Conservation (phyloP, 306 rosid genomes). For the Betula pendula region DNA sequence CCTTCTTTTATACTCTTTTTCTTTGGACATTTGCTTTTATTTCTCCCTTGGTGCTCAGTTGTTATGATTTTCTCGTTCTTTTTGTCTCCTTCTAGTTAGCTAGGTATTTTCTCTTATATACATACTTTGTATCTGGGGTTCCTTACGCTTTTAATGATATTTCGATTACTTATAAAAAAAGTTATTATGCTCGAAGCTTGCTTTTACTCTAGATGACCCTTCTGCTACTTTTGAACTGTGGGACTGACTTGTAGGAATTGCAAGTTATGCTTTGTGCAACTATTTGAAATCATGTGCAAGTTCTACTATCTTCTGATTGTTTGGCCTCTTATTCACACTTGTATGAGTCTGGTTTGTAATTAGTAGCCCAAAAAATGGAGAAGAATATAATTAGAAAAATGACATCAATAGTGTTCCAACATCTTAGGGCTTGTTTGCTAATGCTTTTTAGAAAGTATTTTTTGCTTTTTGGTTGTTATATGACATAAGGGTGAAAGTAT, state of each 20-base stretch:
- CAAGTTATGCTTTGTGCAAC: neutral
- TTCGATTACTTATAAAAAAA: too few species aligned
- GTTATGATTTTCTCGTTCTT: too few species aligned
- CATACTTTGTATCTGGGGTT: too few species aligned
- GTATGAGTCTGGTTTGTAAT: neutral
- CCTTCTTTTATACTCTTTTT: too few species aligned
- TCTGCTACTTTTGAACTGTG: neutral
- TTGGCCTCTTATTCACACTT: neutral
- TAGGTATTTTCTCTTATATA: too few species aligned
- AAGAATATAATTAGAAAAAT: neutral
- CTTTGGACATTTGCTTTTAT: too few species aligned
- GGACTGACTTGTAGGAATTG: neutral
- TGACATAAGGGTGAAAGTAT: too few species aligned
- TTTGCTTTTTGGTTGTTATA: too few species aligned
- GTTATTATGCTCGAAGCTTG: neutral
- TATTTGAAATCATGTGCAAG: neutral
- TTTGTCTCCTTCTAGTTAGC: too few species aligned
- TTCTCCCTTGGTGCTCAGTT: too few species aligned
- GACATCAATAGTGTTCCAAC: neutral
- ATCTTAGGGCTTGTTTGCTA: neutral
- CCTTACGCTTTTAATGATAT: too few species aligned
- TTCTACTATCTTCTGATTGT: neutral
- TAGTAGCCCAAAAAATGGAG: neutral
- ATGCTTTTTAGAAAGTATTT: too few species aligned
- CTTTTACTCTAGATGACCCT: neutral